phyloP scores from a whole-genome alignment of 495 filamentous ascomycete genomes.

The Margaritispora aquatica region DNA sequence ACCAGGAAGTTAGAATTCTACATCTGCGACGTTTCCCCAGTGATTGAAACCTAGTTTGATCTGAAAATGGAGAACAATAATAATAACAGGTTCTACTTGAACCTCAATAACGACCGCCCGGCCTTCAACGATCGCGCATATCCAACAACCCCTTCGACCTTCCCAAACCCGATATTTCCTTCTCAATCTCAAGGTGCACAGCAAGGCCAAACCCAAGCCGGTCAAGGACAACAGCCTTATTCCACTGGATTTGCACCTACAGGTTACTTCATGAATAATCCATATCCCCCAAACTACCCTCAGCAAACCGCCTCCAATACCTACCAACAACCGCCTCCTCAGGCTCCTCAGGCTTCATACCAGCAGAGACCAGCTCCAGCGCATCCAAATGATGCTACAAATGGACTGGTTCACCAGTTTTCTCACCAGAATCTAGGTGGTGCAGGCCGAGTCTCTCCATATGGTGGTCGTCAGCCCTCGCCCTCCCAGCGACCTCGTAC shows the following conservation, averaged over 20 bases:
- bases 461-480: slow-evolving; percentile 59
- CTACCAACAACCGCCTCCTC: slow-evolving; percentile 29
- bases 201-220: slow-evolving; percentile 25
- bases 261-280: slow-evolving; percentile 61
- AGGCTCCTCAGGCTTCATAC: slow-evolving; percentile 39
- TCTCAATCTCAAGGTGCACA: slow-evolving; percentile 29
- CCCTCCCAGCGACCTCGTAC: slow-evolving; percentile 73
- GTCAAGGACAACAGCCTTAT: slow-evolving; percentile 43
- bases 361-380: slow-evolving; percentile 48
- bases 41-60: slow-evolving; percentile 38
- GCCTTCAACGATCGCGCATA: slow-evolving; percentile 65
- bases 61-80: slow-evolving; percentile 29
- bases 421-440: slow-evolving; percentile 91
- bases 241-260: slow-evolving; percentile 41
- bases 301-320: slow-evolving; percentile 26
- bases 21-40: slow-evolving; percentile 17
- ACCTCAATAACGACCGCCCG: slow-evolving; percentile 61
- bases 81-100: slow-evolving; percentile 62
- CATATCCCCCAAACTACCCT: slow-evolving; percentile 28
- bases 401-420: slow-evolving; percentile 90
- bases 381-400: slow-evolving; percentile 61
- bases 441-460: slow-evolving; percentile 50
- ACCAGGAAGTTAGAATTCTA: background rate
- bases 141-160: slow-evolving; percentile 94
- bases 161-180: slow-evolving; percentile 81